Evolutionary conservation across 495 filamentous ascomycete species (phyloP).

Genomic region (Platismatia glauca): DNA sequence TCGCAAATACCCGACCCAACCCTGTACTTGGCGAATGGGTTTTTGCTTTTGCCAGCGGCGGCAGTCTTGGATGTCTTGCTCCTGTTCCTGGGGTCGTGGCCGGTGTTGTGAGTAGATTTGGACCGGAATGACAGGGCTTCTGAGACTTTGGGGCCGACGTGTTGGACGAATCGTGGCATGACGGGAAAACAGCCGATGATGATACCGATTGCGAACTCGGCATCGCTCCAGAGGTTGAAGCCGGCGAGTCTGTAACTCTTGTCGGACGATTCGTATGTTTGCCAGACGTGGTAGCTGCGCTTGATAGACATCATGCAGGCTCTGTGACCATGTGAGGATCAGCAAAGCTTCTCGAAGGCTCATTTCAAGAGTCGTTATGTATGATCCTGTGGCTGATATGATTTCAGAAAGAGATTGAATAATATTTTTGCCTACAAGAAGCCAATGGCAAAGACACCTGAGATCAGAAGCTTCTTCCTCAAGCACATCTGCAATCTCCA

Average conservation of each 20-base stretch:
- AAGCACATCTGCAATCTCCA: conserved; percentile 14
- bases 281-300: conserved; percentile 17
- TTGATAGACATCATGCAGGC: conserved; percentile 17
- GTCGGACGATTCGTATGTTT: neutral
- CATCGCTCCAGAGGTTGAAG: conserved; percentile 9
- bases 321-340: neutral
- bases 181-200: conserved; percentile 16
- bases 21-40: neutral
- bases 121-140: neutral
- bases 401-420: neutral
- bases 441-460: conserved; percentile 14
- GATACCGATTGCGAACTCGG: conserved; percentile 11
- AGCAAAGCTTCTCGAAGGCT: neutral
- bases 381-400: too few species aligned
- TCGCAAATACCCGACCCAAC: neutral
- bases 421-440: conserved; percentile 1
- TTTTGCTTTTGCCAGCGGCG: neutral
- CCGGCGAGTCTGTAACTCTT: conserved; percentile 8
- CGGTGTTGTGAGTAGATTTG: neutral
- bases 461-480: conserved; percentile 4
- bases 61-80: neutral
- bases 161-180: conserved; percentile 15
- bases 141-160: conserved; percentile 7
- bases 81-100: neutral
- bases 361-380: too few species aligned